Base-by-base conservation (phyloP, 495 filamentous ascomycete species). In the Podospora comata region DNA sequence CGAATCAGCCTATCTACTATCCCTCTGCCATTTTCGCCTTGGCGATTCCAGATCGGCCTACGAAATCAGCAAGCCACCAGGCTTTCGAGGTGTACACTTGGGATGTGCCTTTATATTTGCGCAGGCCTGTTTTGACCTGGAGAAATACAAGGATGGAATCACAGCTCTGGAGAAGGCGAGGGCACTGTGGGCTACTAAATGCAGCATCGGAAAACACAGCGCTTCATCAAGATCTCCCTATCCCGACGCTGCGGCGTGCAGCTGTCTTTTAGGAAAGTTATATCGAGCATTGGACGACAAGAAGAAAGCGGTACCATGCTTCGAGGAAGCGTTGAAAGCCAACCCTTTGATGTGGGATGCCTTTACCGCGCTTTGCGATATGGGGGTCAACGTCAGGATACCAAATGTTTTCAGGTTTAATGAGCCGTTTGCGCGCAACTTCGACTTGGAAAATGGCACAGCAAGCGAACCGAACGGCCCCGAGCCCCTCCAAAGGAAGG, bases 311-410 rank as follows among this genome's bases (percentile, higher is more conserved):
- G 85, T 93, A 13, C 85, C 91, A 61, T 91, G 86, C 74, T 98
- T 93, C 76, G 91, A 94, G 66, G 91, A 93, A 67, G 89, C 95
- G 7, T 81, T 98, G 62, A 96, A 93, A 77, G 75, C 89, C 53
- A 98, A 97, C 74, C 94, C 95, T 0, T 96, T 98, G 79, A 94
- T 96, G 87, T 98, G 96, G 95, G 95, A 99, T 82, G 96, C 96
- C 0, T 97, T 97, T 76, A 83, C 89, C 20, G 89, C 85, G n/a
- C 80, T 99, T 4, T 84, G 77, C 62, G 78, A 79, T 67, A 79
- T 85, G 92, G 92, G 92, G 7, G 87, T 90, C 54, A 86, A 87
- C 70, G 83, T 97, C 32, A 85, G 89, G 58, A 87, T 93, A 55
- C 81, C 88, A 20, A 97, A 94, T 73, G 91, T 98, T 68, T 99